phyloP scores from a whole-genome alignment of 371 early-diverging fungal genomes.

The Mucor saturninus region DNA sequence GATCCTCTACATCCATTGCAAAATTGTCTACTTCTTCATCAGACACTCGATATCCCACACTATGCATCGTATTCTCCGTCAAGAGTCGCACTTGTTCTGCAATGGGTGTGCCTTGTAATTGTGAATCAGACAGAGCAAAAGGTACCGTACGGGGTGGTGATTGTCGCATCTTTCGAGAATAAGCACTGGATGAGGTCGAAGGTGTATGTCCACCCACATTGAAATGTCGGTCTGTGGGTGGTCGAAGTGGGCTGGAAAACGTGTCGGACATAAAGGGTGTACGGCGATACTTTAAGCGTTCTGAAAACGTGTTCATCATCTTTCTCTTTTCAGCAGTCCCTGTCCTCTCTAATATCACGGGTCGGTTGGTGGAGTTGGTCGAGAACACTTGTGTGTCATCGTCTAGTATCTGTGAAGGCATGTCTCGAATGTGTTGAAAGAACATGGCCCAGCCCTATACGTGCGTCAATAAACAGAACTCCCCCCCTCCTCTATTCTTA shows the following conservation, averaged over 20 bases:
- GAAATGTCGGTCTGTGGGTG: not conserved
- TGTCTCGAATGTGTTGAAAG: not conserved
- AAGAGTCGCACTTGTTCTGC: slow-evolving; percentile 42
- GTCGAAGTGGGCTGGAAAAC: not conserved
- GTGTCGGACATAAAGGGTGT: no score
- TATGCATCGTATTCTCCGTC: slow-evolving; percentile 32
- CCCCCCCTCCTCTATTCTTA: no score
- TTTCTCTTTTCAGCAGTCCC: no score
- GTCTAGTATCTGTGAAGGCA: no score
- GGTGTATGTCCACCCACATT: not conserved
- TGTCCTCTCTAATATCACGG: no score
- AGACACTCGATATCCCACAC: slow-evolving; percentile 17
- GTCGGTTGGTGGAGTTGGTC: no score
- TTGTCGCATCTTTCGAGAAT: not conserved
- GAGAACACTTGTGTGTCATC: no score
- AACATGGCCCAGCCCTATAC: no score
- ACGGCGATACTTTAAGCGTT: no score
- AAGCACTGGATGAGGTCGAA: not conserved
- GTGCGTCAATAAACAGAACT: no score
- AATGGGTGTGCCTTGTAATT: slow-evolving; percentile 38
- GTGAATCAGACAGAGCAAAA: slow-evolving; percentile 31
- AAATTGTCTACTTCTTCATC: slow-evolving; percentile 13
- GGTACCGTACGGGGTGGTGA: slow-evolving; percentile 52
- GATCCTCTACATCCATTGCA: slow-evolving; percentile 15
- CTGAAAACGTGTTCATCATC: no score